These are phyloP conservation scores for Kwoniella pini DNA, from an alignment of 768 basidiomycete genomes.

Conservation along the genomic window DNA sequence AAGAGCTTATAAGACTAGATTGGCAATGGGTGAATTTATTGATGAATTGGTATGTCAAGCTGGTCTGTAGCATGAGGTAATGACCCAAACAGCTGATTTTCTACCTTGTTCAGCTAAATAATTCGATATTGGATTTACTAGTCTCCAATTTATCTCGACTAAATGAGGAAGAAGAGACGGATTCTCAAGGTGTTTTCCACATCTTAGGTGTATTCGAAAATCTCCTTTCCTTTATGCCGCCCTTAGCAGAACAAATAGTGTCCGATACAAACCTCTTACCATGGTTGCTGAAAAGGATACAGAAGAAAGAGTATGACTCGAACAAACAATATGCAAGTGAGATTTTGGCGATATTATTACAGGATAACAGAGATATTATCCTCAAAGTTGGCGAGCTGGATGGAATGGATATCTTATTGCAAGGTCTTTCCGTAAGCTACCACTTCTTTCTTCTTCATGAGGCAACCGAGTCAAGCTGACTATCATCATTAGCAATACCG, in stretches of 20 bases:
- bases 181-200: constrained; percentile 88
- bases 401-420: constrained; percentile 75
- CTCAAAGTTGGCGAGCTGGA: constrained; percentile 69
- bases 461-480: no score
- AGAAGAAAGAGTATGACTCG: constrained; percentile 73
- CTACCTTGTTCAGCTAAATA: constrained; percentile 64
- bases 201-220: constrained; percentile 95
- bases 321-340: constrained; percentile 94
- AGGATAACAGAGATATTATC: constrained; percentile 70
- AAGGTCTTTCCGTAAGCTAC: constrained; percentile 73
- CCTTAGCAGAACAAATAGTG: constrained; percentile 69
- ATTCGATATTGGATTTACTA: constrained; percentile 80
- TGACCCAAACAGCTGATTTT: not conserved
- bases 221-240: constrained; percentile 78
- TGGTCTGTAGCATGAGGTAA: not conserved
- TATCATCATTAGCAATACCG: constrained; percentile 74
- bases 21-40: constrained; percentile 67
- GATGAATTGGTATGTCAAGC: constrained; percentile 71
- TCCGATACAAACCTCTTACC: constrained; percentile 71
- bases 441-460: no score
- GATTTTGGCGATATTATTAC: constrained; percentile 84
- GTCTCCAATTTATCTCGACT: constrained; percentile 84
- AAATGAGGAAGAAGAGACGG: constrained; percentile 88
- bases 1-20: constrained; percentile 63
- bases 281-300: constrained; percentile 78